Conservation (phyloP, 345 rosid genomes). For the Populus simonii region DNA sequence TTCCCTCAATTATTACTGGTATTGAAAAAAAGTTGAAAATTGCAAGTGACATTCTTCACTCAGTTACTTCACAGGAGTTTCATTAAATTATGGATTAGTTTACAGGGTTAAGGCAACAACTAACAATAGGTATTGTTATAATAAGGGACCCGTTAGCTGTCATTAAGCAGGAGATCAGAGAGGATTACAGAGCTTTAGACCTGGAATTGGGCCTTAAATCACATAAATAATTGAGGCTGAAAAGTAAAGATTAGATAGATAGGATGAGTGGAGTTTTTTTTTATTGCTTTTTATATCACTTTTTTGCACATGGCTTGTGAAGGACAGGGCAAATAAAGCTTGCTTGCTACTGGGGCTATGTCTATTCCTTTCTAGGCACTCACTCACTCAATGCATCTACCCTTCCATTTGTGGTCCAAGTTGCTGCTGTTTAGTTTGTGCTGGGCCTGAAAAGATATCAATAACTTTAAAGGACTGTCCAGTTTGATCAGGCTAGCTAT, state of each 20-base stretch:
- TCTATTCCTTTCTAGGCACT: conserved; percentile 26
- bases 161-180: conserved; percentile 2
- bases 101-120: not conserved
- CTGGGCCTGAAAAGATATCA: conserved; percentile 12
- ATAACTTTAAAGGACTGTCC: not conserved
- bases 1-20: conserved; percentile 33
- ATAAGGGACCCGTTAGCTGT: conserved; percentile 27
- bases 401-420: not conserved
- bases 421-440: not conserved
- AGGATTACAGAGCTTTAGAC: conserved; percentile 42
- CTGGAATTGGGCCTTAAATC: conserved; percentile 36
- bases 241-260: conserved; percentile 16
- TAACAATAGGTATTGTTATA: not conserved
- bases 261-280: conserved; percentile 13
- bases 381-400: conserved; percentile 15
- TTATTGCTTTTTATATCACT: conserved; percentile 21
- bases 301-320: conserved; percentile 53
- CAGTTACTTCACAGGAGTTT: conserved; percentile 6
- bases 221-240: conserved; percentile 28
- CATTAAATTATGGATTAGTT: conserved; percentile 1
- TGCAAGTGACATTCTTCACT: conserved; percentile 31
- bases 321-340: conserved; percentile 29
- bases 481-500: not conserved
- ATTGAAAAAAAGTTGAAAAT: conserved; percentile 17
- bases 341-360: conserved; percentile 46